Evolutionary conservation across 116 monocot species (phyloP).

Genomic region (Posidonia oceanica): DNA sequence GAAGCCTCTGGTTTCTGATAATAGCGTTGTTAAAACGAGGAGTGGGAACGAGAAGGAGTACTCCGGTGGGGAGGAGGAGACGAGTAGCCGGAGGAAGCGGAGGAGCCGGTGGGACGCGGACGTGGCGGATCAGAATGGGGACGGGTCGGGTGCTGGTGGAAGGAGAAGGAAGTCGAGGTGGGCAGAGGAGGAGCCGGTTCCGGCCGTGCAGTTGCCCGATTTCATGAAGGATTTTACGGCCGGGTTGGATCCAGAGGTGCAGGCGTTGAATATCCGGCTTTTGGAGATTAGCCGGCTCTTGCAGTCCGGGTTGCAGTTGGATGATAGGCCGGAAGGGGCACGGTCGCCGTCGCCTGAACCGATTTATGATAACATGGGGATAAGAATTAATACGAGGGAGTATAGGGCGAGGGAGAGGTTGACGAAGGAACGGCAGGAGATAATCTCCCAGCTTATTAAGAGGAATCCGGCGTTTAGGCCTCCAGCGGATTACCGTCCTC

Average conservation of each 20-base stretch:
- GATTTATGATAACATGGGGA: constrained; percentile 73
- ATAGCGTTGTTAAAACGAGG: constrained; percentile 15
- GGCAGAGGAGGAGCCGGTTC: constrained; percentile 66
- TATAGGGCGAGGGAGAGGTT: constrained; percentile 62
- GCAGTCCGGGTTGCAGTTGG: constrained; percentile 50
- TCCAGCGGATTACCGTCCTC: constrained; percentile 78
- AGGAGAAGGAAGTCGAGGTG: constrained; percentile 77
- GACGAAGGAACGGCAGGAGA: constrained; percentile 60
- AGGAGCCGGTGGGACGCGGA: constrained; percentile 83
- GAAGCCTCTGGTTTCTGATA: constrained; percentile 18
- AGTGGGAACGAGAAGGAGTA: constrained; percentile 27
- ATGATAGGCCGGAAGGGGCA: constrained; percentile 67
- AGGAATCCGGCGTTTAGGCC: constrained; percentile 74
- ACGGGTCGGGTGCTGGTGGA: constrained; percentile 16
- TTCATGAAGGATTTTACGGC: constrained; percentile 90
- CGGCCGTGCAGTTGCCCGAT: constrained; percentile 58
- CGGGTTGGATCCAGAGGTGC: constrained; percentile 80
- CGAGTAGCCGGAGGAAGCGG: constrained; percentile 44
- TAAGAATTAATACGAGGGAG: constrained; percentile 73
- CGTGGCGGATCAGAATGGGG: constrained; percentile 16
- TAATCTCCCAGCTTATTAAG: constrained; percentile 70
- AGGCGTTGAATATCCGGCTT: constrained; percentile 55
- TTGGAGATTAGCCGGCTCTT: constrained; percentile 63
- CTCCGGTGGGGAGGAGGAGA: constrained; percentile 56
- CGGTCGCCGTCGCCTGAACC: constrained; percentile 81